Conservation (phyloP, 2,329 filamentous ascomycete species). For the Botrytis hyacinthi region DNA sequence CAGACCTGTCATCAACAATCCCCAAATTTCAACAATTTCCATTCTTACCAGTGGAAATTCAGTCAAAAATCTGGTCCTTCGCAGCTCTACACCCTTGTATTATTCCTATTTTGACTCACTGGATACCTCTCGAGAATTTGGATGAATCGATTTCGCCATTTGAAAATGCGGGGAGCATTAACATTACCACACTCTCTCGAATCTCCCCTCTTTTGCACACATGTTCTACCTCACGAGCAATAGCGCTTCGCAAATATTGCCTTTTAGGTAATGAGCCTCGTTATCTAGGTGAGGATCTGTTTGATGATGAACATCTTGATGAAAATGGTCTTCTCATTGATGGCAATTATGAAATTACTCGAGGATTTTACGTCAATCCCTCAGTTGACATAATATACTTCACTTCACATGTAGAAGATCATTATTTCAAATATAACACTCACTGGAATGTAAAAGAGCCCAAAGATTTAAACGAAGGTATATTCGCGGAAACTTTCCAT, state of each 20-base stretch:
- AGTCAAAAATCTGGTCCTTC: background rate
- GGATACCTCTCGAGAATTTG: background rate
- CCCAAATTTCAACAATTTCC: background rate
- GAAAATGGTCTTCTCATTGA: background rate
- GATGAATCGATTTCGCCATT: too few relatives aligned
- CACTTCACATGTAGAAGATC: background rate
- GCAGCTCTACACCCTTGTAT: background rate
- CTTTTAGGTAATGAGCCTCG: background rate
- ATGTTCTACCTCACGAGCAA: background rate
- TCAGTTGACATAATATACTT: background rate
- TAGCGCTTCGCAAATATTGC: background rate
- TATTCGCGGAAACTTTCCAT: background rate
- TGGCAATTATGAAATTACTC: background rate
- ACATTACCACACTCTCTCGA: background rate
- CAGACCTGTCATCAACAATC: background rate
- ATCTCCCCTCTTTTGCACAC: background rate
- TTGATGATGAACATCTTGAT: background rate
- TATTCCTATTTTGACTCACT: background rate
- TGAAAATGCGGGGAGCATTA: background rate
- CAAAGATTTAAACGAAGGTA: accelerated
- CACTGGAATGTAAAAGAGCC: background rate
- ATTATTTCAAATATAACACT: background rate
- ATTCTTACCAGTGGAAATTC: background rate
- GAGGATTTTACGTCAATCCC: background rate
- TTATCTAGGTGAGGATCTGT: background rate